These are phyloP conservation scores for Lepiota venenata DNA, from an alignment of 768 basidiomycete genomes.

Conservation along the genomic window DNA sequence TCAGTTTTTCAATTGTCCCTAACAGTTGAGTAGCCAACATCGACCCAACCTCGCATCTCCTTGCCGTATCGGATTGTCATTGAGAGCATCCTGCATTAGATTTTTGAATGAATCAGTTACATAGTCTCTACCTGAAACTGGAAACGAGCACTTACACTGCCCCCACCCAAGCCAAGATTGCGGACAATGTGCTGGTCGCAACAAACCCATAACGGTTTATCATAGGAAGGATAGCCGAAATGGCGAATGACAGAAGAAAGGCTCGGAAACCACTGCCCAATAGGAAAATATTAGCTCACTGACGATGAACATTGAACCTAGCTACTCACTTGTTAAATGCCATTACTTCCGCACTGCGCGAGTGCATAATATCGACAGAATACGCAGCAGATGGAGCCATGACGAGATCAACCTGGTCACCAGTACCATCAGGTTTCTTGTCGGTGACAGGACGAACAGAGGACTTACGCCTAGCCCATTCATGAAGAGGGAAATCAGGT, in stretches of 20 bases:
- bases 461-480: conserved; percentile 53
- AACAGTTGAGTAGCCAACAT: conserved; percentile 51
- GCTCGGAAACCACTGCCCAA: conserved; percentile 42
- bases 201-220: conserved; percentile 51
- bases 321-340: too few species aligned
- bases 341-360: conserved; percentile 1
- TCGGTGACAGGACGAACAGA: too few species aligned
- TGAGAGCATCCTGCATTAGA: conserved; percentile 40
- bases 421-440: too few species aligned
- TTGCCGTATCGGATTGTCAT: conserved; percentile 54
- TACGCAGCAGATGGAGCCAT: conserved; percentile 55
- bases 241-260: conserved; percentile 37
- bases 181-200: conserved; percentile 41
- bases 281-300: background rate
- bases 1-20: conserved; percentile 26
- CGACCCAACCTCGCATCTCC: conserved; percentile 51
- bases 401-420: too few species aligned
- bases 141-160: conserved; percentile 40
- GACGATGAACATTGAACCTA: background rate
- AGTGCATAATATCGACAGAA: conserved; percentile 55
- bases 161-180: conserved; percentile 44
- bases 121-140: background rate
- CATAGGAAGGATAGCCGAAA: conserved; percentile 48
- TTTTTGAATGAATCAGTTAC: background rate
- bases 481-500: conserved; percentile 51